Evolutionary conservation across 805 yeast genomes (phyloP).

Genomic region (Candida ulmi): DNA sequence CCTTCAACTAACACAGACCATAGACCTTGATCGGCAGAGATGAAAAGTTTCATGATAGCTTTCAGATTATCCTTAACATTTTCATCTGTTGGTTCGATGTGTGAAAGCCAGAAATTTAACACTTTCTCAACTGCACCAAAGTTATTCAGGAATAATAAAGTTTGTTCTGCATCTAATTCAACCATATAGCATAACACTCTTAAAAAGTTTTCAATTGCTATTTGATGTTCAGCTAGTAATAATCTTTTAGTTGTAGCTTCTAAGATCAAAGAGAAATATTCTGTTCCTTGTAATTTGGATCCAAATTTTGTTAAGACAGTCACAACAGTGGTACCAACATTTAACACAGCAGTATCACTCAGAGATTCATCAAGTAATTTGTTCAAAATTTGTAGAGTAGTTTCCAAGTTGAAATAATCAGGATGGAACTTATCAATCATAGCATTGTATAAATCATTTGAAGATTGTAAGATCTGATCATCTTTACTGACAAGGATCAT

Average conservation of each 20-base stretch:
- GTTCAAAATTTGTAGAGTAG: constrained; percentile 58
- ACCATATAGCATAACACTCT: constrained; percentile 73
- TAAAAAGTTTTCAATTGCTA: constrained; percentile 72
- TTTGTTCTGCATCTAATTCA: constrained; percentile 52
- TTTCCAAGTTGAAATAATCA: constrained; percentile 11
- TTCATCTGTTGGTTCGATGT: constrained; percentile 79
- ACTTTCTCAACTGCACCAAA: constrained; percentile 40
- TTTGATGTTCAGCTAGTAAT: constrained; percentile 56
- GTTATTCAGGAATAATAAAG: constrained; percentile 52
- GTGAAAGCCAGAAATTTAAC: constrained; percentile 75
- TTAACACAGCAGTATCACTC: constrained; percentile 77
- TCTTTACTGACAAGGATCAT: constrained; percentile 45
- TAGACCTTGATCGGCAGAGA: constrained; percentile 47
- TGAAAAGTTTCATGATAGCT: constrained; percentile 65
- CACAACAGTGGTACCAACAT: constrained; percentile 61
- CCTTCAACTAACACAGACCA: constrained; percentile 63
- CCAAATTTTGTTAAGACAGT: constrained; percentile 52
- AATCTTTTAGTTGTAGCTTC: constrained; percentile 70
- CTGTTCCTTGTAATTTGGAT: constrained; percentile 22
- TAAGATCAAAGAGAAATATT: constrained; percentile 47
- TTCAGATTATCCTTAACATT: constrained; percentile 59
- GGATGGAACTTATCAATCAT: constrained; percentile 38
- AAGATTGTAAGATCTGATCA: constrained; percentile 70
- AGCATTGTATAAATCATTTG: constrained; percentile 68
- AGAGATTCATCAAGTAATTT: constrained; percentile 65